Percentiles rank a stretch among this genome's conserved stretches.
phyloP scores from a whole-genome alignment of 2,329 filamentous ascomycete genomes.

The Zymoseptoria brevis region DNA sequence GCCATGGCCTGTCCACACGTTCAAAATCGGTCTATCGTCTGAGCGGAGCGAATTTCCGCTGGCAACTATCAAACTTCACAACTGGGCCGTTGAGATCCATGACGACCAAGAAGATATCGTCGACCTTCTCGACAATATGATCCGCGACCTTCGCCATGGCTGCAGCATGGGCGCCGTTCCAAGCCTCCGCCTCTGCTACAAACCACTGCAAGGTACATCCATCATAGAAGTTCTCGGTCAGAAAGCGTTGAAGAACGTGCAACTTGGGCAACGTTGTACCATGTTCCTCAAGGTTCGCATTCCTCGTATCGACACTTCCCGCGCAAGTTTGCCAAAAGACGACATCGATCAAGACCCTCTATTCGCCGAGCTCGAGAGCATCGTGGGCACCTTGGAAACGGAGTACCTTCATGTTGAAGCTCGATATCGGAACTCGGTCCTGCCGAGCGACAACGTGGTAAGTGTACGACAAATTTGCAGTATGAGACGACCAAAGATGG shows the following conservation, averaged over 20 bases:
- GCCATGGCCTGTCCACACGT: slow-evolving; percentile 12
- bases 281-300: slow-evolving; percentile 25
- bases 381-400: slow-evolving; percentile 26
- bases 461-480: slow-evolving; percentile 23
- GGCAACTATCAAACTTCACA: neutral
- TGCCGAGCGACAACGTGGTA: slow-evolving; percentile 26
- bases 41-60: neutral
- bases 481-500: slow-evolving; percentile 25
- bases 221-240: slow-evolving; percentile 25
- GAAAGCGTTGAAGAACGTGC: slow-evolving; percentile 21
- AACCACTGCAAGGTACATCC: slow-evolving; percentile 18
- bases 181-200: slow-evolving; percentile 26
- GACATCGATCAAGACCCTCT: slow-evolving; percentile 21
- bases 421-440: slow-evolving; percentile 29
- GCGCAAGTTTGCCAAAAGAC: neutral
- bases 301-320: slow-evolving; percentile 11
- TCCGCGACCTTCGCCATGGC: slow-evolving; percentile 9
- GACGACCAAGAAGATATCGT: slow-evolving; percentile 5
- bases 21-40: slow-evolving; percentile 11
- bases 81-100: slow-evolving; percentile 9
- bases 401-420: slow-evolving; percentile 28
- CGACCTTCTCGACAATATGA: slow-evolving; percentile 9
- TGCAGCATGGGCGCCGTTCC: slow-evolving; percentile 17
- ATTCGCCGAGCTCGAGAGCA: slow-evolving; percentile 27
- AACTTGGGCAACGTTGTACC: slow-evolving; percentile 17